phyloP scores from a whole-genome alignment of 805 yeast species.

The Ogataea philodendri region DNA sequence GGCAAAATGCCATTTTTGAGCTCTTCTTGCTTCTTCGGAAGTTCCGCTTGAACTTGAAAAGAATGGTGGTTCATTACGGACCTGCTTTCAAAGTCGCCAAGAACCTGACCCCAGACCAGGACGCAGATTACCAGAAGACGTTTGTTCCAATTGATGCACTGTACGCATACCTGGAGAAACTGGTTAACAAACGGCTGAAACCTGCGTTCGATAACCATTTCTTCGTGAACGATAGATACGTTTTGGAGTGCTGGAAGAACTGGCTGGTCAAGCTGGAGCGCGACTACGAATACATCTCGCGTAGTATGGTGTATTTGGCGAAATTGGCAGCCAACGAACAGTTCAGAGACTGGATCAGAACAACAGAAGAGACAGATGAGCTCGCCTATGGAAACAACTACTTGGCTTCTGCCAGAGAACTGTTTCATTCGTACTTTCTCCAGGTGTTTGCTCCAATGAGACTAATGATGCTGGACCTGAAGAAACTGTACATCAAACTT shows the following conservation, averaged over 20 bases:
- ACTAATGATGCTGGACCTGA: constrained; percentile 25
- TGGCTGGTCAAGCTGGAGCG: constrained; percentile 30
- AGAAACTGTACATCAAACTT: constrained; percentile 23
- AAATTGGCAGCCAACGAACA: constrained; percentile 28
- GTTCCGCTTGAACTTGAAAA: constrained; percentile 27
- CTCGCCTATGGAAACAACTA: constrained; percentile 23
- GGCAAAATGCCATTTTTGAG: constrained; percentile 33
- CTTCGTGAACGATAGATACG: constrained; percentile 30
- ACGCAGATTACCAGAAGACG: constrained; percentile 28
- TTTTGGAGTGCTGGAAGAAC: constrained; percentile 23
- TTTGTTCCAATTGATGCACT: constrained; percentile 29
- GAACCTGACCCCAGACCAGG: constrained; percentile 19
- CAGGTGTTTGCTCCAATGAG: constrained; percentile 32
- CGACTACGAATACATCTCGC: constrained; percentile 29
- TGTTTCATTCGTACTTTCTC: constrained; percentile 32
- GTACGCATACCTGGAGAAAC: constrained; percentile 27
- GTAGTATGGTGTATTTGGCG: constrained; percentile 31
- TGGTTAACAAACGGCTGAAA: constrained; percentile 25
- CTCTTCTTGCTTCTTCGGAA: constrained; percentile 26
- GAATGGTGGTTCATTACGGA: constrained; percentile 31
- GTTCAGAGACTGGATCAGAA: constrained; percentile 27
- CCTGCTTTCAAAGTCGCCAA: constrained; percentile 23
- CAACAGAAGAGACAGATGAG: constrained; percentile 20
- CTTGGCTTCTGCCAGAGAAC: constrained; percentile 29
- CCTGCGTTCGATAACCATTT: constrained; percentile 30